Percentiles rank a stretch among this genome's conserved stretches.
These are phyloP conservation scores for Haematococcus sp. DNA, from an alignment of 139 green algal species.

Conservation along the genomic window DNA sequence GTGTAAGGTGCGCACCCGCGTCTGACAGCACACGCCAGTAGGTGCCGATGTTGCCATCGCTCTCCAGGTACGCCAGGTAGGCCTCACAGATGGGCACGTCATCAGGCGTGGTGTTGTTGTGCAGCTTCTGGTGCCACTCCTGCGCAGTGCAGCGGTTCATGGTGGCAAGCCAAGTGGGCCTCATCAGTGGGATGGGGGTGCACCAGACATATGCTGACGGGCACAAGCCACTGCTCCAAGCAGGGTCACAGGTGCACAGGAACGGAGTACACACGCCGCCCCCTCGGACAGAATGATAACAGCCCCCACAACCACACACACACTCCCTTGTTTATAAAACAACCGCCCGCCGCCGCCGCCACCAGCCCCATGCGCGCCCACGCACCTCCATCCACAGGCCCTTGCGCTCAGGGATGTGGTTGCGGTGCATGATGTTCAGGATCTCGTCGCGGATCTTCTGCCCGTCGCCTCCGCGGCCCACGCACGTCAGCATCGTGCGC, in stretches of 20 bases:
- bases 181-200: too few species aligned
- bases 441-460: conserved; percentile 98
- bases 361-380: too few species aligned
- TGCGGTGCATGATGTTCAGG: conserved; percentile 97
- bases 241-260: too few species aligned
- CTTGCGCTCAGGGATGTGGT: conserved; percentile 69
- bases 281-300: too few species aligned
- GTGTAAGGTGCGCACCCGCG: conserved; percentile 30
- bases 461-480: conserved; percentile 92
- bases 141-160: too few species aligned
- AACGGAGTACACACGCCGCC: too few species aligned
- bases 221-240: too few species aligned
- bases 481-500: conserved; percentile 78
- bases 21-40: conserved; percentile 92
- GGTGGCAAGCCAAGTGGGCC: too few species aligned
- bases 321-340: too few species aligned
- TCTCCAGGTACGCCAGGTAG: conserved; percentile 88
- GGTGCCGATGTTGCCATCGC: conserved; percentile 71
- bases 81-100: conserved; percentile 97
- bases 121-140: conserved; percentile 97
- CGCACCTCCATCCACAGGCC: conserved; percentile 46
- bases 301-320: too few species aligned
- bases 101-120: conserved; percentile 99
- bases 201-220: too few species aligned
- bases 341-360: too few species aligned